Conservation (phyloP, 2,329 filamentous ascomycete species). For the Trichoderma afroharzianum region DNA sequence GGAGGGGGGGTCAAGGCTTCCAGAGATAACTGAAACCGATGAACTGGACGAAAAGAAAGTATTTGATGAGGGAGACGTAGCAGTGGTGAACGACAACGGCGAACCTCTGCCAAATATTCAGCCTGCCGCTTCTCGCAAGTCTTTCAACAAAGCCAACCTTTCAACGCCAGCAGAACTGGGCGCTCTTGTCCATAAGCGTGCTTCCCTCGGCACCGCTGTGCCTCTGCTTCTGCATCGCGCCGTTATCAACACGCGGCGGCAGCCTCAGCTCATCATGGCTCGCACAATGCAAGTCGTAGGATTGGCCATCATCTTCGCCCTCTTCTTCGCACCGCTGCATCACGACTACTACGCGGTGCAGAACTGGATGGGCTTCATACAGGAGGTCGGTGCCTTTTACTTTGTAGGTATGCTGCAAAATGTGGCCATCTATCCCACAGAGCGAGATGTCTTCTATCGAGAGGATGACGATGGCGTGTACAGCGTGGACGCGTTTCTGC, state of each 20-base stretch:
- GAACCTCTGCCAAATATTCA: neutral
- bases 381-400: slow-evolving; percentile 68
- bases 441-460: slow-evolving; percentile 72
- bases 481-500: slow-evolving; percentile 64
- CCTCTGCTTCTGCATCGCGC: slow-evolving; percentile 66
- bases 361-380: slow-evolving; percentile 68
- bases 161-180: slow-evolving; percentile 70
- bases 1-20: slow-evolving; percentile 20
- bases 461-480: slow-evolving; percentile 73
- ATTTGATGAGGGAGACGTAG: neutral
- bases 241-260: slow-evolving; percentile 64
- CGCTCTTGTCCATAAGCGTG: slow-evolving; percentile 59
- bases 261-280: slow-evolving; percentile 61
- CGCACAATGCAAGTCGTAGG: slow-evolving; percentile 65
- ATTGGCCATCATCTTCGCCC: slow-evolving; percentile 56
- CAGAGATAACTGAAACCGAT: slow-evolving; percentile 29
- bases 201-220: slow-evolving; percentile 59
- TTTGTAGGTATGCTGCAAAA: slow-evolving; percentile 78
- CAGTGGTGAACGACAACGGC: neutral
- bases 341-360: slow-evolving; percentile 67
- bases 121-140: slow-evolving; percentile 33
- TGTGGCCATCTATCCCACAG: slow-evolving; percentile 67
- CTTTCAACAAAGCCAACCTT: slow-evolving; percentile 44
- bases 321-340: slow-evolving; percentile 69
- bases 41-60: slow-evolving; percentile 24